Base-by-base conservation (phyloP, 768 basidiomycete genomes). In the Tricholomella constricta region DNA sequence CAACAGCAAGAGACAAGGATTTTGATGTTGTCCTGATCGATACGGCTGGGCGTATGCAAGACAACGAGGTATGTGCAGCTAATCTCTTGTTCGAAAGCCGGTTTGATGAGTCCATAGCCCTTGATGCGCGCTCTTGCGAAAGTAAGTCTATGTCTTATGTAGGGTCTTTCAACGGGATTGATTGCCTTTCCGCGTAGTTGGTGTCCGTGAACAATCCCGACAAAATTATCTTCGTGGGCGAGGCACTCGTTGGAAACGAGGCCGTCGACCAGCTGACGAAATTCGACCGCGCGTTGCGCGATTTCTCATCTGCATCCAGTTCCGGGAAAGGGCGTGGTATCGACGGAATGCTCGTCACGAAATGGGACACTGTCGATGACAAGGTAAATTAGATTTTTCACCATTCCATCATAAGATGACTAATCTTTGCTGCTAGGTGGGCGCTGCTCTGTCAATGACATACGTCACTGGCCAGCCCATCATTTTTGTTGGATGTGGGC, bases 401-500 rank as follows among this genome's bases (percentile, higher is more conserved):
- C 17, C 10, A 27, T 41, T 51, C 14, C n/a, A n/a, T 43, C 49
- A 38, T 34, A 20, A 42, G 44, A 35, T 20, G 42, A 17, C 37
- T 41, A 12, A 37, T 10, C 45, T 36, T 27, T 41, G 40, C 55
- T 31, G 52, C 2, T 63, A 97, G 95, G 96, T 99, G 45, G 97
- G 97, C 31, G 97, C 97, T 6, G 97, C 97, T 8, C 78, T 99
- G 47, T 97, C 94, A 3, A 98, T 99, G 97, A 97, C 96, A 45
- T 98, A 97, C 70, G 93, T 98, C 49, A 98, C 97, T 2, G 96
- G 97, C 20, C 95, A 98, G 66, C 96, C 97, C 15, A 98, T 99
- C 72, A 80, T 98, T 20, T 99, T 99, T 68, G 94, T 99, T 58
- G 97, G 97, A 6, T 97, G 94, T 63, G 97, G 97, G 32, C 94